Base-by-base conservation (phyloP, 2,329 filamentous ascomycete species). In the Aureobasidium vineae region DNA sequence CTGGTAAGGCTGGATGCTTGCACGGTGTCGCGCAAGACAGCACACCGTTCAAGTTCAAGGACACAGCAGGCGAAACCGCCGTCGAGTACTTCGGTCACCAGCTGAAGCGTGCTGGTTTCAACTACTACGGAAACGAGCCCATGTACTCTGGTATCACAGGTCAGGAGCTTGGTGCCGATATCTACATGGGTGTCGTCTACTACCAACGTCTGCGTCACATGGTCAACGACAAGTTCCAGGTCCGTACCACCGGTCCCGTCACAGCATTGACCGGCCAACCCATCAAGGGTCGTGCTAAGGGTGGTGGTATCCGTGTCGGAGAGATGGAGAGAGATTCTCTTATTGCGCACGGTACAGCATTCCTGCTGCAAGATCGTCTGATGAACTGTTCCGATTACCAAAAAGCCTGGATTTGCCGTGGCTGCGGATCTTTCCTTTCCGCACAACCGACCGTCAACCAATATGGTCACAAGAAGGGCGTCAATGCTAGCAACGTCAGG, bases 191-290 rank as follows among this genome's bases (percentile, higher is more conserved):
- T 54, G 88, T 97, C 13, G 95, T 99, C 68, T 98, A 98, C 84
- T 99, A 99, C 83, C 95, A 99, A 80, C 89, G 95, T 78, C 85
- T 99, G 68, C 86, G 95, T 77, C 95, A 99, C 88, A 99, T 99
- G 95, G 95, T 99, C 66, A 98, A 97, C 85, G 95, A 99, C 80
- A 99, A 99, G 80, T 99, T 91, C 84, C 95, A 99, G 79, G 95
- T 98, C 66, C 88, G 95, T 78, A 98, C 95, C 2, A 98, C 95
- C 0, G 95, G 95, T 65, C 93, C 93, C 0, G 90, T 97, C 50
- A 95, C 95, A 65, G 86, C 89, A 28, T 87, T 95, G 19, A 98
- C 94, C 0, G 93, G 94, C 38, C 95, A 99, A 77, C 95, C 95
- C 47, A 95, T 99, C 83, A 97, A 98, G 82, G 95, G 95, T 70